Evolutionary conservation across 306 rosid genomes (phyloP), one percentile per base, ranked within the genome.

Genomic region (Quercus bicolor): DNA sequence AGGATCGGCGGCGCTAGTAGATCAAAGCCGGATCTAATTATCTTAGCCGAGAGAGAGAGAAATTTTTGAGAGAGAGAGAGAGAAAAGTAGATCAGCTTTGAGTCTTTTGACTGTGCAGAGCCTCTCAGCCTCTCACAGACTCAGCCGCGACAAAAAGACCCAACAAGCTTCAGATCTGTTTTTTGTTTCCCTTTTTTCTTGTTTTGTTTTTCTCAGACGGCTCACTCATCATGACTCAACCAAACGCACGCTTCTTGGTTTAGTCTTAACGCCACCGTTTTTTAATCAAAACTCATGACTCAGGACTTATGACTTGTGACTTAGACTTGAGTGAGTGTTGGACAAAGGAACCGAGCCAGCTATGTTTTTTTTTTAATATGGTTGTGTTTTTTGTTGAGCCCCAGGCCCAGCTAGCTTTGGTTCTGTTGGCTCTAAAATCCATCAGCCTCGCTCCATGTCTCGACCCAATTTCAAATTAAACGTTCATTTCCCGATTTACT

Each of bases 11-110:
- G n/a, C 78, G 28, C 72, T 40, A 40, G 59, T 40, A 51, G 76
- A 73, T 78, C 82, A 65, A 82, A 89, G 90, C 90, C 89, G 88
- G 87, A 84, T 84, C 80, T 37, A 40, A 40, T 40, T 40, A 40
- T 40, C 45, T 40, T 33, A 85, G 90, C 86, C 86, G 86, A 77
- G 70, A 69, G 75, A 20, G 82, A 57, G 72, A 61, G 53, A 77
- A 72, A 43, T 4, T 31, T 31, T 31, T 6, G 43, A 37, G 43
- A 37, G 45, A 73, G 21, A 73, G 21, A 23, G 56, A 73, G 23
- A 28, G 18, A 77, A 84, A 66, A 76, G 52, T 77, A 79, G 85
- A 80, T 74, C 52, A 70, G 77, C 80, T 79, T 82, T 77, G 84
- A 79, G 52, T 68, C 7, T 34, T 79, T 82, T 77, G 84, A 79